Base-by-base conservation (phyloP, 2,329 filamentous ascomycete species). In the Talaromyces sp. region DNA sequence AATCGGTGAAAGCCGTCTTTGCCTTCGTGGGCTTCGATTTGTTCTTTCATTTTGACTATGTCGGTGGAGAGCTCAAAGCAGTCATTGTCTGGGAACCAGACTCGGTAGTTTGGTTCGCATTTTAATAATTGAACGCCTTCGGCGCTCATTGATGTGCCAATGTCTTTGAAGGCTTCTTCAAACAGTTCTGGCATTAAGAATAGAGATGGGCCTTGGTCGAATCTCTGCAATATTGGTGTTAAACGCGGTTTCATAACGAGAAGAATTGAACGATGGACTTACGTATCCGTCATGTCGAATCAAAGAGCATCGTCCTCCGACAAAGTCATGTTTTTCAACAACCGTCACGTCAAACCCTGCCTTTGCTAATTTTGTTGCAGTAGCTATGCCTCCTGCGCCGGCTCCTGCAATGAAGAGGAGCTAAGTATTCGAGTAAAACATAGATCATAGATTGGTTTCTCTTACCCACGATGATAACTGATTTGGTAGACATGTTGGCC, bases 71-170 rank as follows among this genome's bases (percentile, higher is more conserved):
- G 79, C 67, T 85, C 81, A 73, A 76, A 79, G 68, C 75, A 79
- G 68, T 86, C 84, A 60, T 86, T 87, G 73, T 92, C 90, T 14
- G 86, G 81, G 73, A 92, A 93, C 83, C 87, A 90, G 66, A 93
- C 82, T 63, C 87, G 86, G 80, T 93, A 92, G 73, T 92, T 93
- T 1, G 89, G 88, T 59, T 90, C 87, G 75, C 90, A 92, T 78
- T 89, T 90, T 27, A 90, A 73, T 3, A 93, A 79, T 57, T 88
- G 78, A 0, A 92, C 83, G n/a, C 87, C 88, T 72, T 91, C 89
- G 0, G 79, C 81, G 67, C 86, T 82, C 13, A 92, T 79, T 10
- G 84, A 85, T 6, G 89, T 92, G 67, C 83, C 88, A 1, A 92
- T 84, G 70, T 92, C 90, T 63, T 79, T 74, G 72, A 92, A 92